Evolutionary conservation across 139 green algal genomes (phyloP), one percentile per base, ranked within the genome.

Genomic region (Eudorina sp.): DNA sequence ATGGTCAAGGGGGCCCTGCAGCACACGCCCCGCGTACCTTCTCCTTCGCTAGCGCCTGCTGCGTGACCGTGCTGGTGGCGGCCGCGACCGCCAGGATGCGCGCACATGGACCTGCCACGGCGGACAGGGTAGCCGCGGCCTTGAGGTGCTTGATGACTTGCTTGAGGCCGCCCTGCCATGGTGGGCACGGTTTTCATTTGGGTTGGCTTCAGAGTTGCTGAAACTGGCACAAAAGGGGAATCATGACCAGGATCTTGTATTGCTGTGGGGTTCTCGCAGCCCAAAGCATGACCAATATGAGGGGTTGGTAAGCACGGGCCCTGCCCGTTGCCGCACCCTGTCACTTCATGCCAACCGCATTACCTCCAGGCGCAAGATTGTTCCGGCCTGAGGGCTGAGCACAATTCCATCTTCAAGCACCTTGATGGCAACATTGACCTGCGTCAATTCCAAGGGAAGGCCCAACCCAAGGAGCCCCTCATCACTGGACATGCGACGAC

Each of bases 161-260:
- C 51, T 91, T 91, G 23, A 91, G 76, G 14, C 88, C 88, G 3
- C 88, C 88, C 88, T 91, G 88, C 51, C n/a, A n/a, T n/a, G n/a
- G n/a, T n/a, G n/a, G n/a, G n/a, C n/a, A n/a, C n/a, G n/a, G n/a
- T n/a, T n/a, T n/a, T n/a, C n/a, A n/a, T n/a, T n/a, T n/a, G n/a
- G n/a, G n/a, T n/a, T n/a, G n/a, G n/a, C n/a, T n/a, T n/a, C n/a
- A n/a, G n/a, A n/a, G n/a, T n/a, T n/a, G n/a, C n/a, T n/a, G n/a
- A n/a, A n/a, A n/a, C n/a, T n/a, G n/a, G n/a, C n/a, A n/a, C n/a
- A n/a, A n/a, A n/a, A n/a, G n/a, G n/a, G n/a, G n/a, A n/a, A n/a
- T n/a, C n/a, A n/a, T n/a, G n/a, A n/a, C n/a, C n/a, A n/a, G n/a
- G n/a, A n/a, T n/a, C n/a, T n/a, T n/a, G n/a, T n/a, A n/a, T n/a